Percentiles rank a stretch among this genome's conserved stretches.
Evolutionary conservation across 1,284 basidiomycete species (phyloP).

Genomic region (Leucoagaricus sp.): DNA sequence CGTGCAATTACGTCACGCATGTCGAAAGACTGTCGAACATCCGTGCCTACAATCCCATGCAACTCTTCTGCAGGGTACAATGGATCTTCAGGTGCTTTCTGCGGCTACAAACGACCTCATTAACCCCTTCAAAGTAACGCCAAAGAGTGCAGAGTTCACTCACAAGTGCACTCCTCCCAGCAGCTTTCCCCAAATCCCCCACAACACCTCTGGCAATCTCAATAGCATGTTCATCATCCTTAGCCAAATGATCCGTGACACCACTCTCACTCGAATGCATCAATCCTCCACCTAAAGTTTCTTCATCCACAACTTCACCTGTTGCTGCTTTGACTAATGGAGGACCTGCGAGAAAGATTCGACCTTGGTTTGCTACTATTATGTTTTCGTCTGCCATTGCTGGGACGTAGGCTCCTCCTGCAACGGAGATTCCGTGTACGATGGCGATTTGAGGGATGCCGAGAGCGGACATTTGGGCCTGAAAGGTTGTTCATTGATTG

Average conservation of each 20-base stretch:
- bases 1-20: constrained; percentile 94
- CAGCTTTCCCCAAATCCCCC: constrained; percentile 72
- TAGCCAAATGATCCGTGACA: constrained; percentile 91
- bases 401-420: constrained; percentile 90
- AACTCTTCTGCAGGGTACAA: constrained; percentile 82
- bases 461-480: constrained; percentile 90
- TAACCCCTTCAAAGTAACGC: neutral
- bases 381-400: constrained; percentile 97
- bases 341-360: constrained; percentile 95
- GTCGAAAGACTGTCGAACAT: constrained; percentile 86
- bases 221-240: constrained; percentile 88
- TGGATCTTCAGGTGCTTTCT: constrained; percentile 65
- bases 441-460: constrained; percentile 92
- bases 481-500: neutral
- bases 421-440: constrained; percentile 94
- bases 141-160: constrained; percentile 23
- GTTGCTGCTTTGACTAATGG: constrained; percentile 95
- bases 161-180: constrained; percentile 50
- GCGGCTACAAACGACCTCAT: constrained; percentile 45
- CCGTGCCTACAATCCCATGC: constrained; percentile 90
- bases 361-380: constrained; percentile 92
- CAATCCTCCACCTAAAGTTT: constrained; percentile 86
- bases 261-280: constrained; percentile 96
- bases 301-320: constrained; percentile 91
- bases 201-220: constrained; percentile 82